These are phyloP conservation scores for Suillus clintonianus DNA, from an alignment of 768 basidiomycete species.

Conservation along the genomic window DNA sequence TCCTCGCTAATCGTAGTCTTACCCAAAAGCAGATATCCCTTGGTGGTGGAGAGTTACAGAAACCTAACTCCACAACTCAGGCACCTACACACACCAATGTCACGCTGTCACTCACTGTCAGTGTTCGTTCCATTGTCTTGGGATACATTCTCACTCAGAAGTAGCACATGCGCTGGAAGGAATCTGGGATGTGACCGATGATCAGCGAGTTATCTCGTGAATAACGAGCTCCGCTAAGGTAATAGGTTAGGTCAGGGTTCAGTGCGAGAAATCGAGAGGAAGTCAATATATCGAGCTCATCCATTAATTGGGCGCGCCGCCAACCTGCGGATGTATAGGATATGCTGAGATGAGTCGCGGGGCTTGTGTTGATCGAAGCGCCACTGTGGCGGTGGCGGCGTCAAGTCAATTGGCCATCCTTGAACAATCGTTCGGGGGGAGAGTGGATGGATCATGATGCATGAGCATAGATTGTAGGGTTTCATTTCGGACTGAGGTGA, in stretches of 20 bases:
- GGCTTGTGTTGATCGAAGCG: background rate
- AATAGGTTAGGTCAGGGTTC: background rate
- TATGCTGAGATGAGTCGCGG: background rate
- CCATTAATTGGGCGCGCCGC: background rate
- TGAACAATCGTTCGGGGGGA: background rate
- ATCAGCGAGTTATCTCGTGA: background rate
- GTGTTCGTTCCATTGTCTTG: background rate
- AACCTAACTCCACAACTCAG: background rate
- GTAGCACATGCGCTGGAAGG: background rate
- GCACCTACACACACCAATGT: background rate
- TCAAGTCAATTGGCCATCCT: background rate
- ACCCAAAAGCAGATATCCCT: background rate
- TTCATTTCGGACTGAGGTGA: background rate
- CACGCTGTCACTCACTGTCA: background rate
- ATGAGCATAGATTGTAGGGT: background rate
- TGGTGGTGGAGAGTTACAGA: background rate
- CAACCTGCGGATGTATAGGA: background rate
- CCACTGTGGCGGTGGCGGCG: constrained; percentile 1
- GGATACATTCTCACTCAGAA: background rate
- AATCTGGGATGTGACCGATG: background rate
- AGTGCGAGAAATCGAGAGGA: background rate
- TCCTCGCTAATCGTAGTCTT: background rate
- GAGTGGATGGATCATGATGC: background rate
- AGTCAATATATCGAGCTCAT: background rate
- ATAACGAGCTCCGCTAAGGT: background rate